A percentile compares a stretch with the other conserved stretches of the same genome.
Evolutionary conservation across 2,329 filamentous ascomycete genomes (phyloP).

Genomic region (Cercospora citrullina): DNA sequence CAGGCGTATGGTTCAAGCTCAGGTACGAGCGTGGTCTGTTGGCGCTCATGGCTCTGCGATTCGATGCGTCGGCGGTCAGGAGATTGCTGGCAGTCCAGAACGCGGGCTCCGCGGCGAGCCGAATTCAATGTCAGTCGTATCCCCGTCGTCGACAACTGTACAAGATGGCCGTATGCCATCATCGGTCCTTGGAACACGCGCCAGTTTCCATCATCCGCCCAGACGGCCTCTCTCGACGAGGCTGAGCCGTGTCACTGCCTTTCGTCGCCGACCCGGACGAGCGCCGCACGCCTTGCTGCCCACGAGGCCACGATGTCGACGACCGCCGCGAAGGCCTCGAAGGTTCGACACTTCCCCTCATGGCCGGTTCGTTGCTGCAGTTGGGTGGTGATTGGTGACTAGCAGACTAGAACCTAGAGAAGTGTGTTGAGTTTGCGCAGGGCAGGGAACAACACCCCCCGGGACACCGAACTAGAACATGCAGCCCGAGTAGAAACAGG

Average conservation of each 20-base stretch:
- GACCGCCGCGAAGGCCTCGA: background rate
- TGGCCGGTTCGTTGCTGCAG: background rate
- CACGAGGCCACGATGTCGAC: background rate
- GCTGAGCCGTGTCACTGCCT: background rate
- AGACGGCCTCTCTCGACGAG: background rate
- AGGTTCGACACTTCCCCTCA: background rate
- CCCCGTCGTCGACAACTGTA: background rate
- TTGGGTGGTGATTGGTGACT: background rate
- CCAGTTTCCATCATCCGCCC: background rate
- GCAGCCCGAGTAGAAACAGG: background rate
- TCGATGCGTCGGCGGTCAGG: background rate
- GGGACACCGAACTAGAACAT: background rate
- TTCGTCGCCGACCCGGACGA: background rate
- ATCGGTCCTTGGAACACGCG: background rate
- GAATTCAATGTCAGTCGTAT: background rate
- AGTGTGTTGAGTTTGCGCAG: background rate
- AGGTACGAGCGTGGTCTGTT: background rate
- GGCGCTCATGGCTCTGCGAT: background rate
- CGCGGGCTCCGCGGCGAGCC: background rate
- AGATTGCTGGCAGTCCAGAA: background rate
- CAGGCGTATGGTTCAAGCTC: background rate
- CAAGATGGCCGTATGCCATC: background rate
- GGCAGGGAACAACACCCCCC: background rate
- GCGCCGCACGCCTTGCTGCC: background rate
- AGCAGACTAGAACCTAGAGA: background rate